Evolutionary conservation across 1,139 yeast species (phyloP).

Genomic region (Pneumocystis carinii): DNA sequence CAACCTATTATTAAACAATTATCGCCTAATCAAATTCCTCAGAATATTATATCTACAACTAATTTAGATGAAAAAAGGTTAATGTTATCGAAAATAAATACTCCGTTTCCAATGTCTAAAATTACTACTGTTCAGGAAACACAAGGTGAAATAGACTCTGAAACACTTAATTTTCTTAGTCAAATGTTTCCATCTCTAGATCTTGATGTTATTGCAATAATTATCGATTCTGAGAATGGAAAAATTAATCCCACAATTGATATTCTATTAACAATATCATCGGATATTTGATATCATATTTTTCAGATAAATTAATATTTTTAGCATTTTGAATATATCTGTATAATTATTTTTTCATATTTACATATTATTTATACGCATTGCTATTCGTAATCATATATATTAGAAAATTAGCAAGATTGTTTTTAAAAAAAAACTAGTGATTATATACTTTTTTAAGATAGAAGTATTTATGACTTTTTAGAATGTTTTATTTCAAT

Average conservation of each 20-base stretch:
- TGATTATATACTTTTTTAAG: too few relatives aligned
- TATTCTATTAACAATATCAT: neutral
- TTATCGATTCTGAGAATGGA: neutral
- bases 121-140: neutral
- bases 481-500: neutral
- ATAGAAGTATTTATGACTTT: neutral
- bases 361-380: neutral
- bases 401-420: neutral
- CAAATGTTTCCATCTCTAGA: neutral
- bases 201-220: neutral
- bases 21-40: neutral
- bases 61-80: neutral
- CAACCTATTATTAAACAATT: neutral
- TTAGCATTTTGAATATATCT: neutral
- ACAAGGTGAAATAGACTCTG: neutral
- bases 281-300: neutral
- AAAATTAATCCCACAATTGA: neutral
- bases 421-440: neutral
- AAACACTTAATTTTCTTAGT: neutral
- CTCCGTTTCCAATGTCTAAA: neutral
- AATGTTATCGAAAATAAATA: neutral
- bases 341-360: neutral
- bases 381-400: neutral
- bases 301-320: neutral
- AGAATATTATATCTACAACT: neutral